Base-by-base conservation (phyloP, 306 rosid genomes). In the Vigna hirtella region DNA sequence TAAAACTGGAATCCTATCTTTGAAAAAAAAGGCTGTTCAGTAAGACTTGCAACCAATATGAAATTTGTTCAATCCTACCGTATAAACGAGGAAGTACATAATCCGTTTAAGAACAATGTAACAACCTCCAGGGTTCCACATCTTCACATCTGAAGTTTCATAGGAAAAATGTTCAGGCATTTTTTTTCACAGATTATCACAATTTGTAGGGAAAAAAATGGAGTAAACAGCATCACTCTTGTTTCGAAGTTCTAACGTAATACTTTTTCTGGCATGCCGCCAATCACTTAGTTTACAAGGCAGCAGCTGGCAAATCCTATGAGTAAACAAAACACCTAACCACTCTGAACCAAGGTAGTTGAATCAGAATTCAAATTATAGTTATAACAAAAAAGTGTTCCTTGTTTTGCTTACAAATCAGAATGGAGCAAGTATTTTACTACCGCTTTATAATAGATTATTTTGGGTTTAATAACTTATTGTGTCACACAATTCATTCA, bases 181-280 rank as follows among this genome's bases (percentile, higher is more conserved):
- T 42, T 42, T 42, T 42, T 9, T 42, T 68, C 66, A 76, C 77
- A 70, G 52, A 18, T 15, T 52, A 51, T n/a, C 34, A 82, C 18
- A 71, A 24, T 77, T 64, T 55, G 65, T 34, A n/a, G 28, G 6
- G 5, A 14, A 2, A 61, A 61, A 16, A 16, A 59, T 7, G 52
- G 22, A 30, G 56, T 9, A 30, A 24, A 74, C 52, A 42, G 47
- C 43, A 51, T 65, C 22, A 65, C 34, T 72, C 66, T 74, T 43
- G 42, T 58, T 68, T 58, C 47, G 68, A 24, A 48, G 77, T 74
- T 66, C 71, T 42, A 28, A 58, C 30, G 74, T 69, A 66, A 49
- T 69, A 68, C 61, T 12, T 63, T 80, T 50, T 51, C 58, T 22
- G 61, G 70, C 70, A 79, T 32, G 77, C 38, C 56, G 77, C 38